Percentiles rank a stretch among this genome's conserved stretches.
Conservation (phyloP, 352 stramenopile species). For the Globisporangium nodosum region DNA sequence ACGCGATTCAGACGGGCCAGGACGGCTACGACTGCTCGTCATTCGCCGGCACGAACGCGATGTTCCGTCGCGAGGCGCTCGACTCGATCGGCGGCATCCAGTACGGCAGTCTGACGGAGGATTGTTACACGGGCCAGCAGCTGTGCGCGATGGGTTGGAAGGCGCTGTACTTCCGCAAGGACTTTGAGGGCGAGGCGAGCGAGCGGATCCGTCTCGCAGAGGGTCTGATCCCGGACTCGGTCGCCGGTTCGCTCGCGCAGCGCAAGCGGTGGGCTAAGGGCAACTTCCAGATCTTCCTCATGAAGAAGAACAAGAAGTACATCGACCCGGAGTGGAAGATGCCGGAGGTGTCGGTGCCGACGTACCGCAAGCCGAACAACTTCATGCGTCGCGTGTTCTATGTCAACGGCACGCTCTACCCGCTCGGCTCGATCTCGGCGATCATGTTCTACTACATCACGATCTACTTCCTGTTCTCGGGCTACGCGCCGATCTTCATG, state of each 20-base stretch:
- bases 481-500: conserved; percentile 78
- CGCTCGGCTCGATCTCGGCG: conserved; percentile 64
- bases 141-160: conserved; percentile 83
- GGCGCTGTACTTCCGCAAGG: conserved; percentile 82
- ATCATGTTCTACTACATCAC: conserved; percentile 85
- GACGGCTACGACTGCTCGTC: conserved; percentile 80
- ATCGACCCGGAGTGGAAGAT: conserved; percentile 77
- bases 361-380: conserved; percentile 75
- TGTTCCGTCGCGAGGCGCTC: conserved; percentile 77
- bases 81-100: conserved; percentile 84
- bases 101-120: conserved; percentile 81
- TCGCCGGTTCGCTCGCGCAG: conserved; percentile 69
- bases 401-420: conserved; percentile 79
- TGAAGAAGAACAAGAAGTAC: conserved; percentile 83
- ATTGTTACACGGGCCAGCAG: conserved; percentile 75
- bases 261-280: conserved; percentile 82
- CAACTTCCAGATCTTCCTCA: conserved; percentile 78
- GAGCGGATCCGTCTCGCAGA: conserved; percentile 78
- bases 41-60: conserved; percentile 75
- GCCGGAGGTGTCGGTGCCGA: conserved; percentile 61
- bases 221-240: conserved; percentile 74
- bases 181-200: conserved; percentile 72
- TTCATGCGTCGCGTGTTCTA: conserved; percentile 86
- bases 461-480: conserved; percentile 83
- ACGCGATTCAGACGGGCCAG: conserved; percentile 79